A percentile compares a stretch with the other conserved stretches of the same genome.
phyloP scores from a whole-genome alignment of 1,284 basidiomycete genomes.

The Ceratobasidium sp. region DNA sequence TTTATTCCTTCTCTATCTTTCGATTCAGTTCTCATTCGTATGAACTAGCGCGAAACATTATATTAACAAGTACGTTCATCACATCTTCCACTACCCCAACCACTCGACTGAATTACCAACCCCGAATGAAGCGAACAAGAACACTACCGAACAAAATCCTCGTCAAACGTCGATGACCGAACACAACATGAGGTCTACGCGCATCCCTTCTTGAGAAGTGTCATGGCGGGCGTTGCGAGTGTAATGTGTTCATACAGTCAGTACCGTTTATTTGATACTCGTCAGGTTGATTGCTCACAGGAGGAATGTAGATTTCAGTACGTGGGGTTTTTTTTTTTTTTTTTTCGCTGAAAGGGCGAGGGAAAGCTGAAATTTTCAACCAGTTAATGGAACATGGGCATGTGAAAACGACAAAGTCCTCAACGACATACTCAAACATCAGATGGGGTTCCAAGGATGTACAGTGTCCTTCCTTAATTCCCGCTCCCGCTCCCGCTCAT shows the following conservation, averaged over 20 bases:
- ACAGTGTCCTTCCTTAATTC: not conserved
- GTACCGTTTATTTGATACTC: slow-evolving; percentile 41
- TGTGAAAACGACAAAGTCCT: slow-evolving; percentile 77
- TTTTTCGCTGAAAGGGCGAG: no score
- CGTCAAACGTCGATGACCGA: slow-evolving; percentile 76
- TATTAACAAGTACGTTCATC: slow-evolving; percentile 67
- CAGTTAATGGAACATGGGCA: slow-evolving; percentile 74
- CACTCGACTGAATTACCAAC: slow-evolving; percentile 27
- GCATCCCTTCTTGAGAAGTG: slow-evolving; percentile 70
- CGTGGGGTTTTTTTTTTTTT: slow-evolving; percentile 53
- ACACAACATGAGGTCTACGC: slow-evolving; percentile 70
- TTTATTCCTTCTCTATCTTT: not conserved
- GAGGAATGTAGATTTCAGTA: not conserved
- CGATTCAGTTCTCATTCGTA: not conserved
- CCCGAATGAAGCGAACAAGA: slow-evolving; percentile 74
- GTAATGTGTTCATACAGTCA: slow-evolving; percentile 80
- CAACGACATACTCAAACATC: slow-evolving; percentile 74
- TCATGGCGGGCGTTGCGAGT: slow-evolving; percentile 74
- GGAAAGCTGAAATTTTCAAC: slow-evolving; percentile 57
- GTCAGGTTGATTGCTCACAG: no score
- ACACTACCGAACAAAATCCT: slow-evolving; percentile 66
- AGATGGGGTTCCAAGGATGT: slow-evolving; percentile 68
- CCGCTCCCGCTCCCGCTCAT: not conserved
- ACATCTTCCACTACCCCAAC: not conserved
- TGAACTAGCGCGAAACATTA: slow-evolving; percentile 73